phyloP scores from a whole-genome alignment of 176 grass and related monocot genomes.

The Phoenix dactylifera region DNA sequence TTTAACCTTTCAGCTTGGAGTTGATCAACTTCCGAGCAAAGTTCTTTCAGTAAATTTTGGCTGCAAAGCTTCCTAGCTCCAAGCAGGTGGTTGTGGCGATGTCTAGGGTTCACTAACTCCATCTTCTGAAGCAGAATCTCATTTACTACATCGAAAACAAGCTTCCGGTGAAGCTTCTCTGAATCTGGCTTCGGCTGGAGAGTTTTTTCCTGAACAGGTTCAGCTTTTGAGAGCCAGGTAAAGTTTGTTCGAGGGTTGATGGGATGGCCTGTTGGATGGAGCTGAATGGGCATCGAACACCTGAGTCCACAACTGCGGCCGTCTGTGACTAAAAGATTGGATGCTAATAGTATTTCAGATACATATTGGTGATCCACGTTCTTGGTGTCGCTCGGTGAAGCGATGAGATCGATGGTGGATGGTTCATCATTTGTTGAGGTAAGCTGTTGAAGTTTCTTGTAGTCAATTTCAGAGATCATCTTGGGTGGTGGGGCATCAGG shows the following conservation, averaged over 20 bases:
- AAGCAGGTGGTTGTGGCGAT: constrained; percentile 19
- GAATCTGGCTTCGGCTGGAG: neutral
- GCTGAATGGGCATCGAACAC: constrained; percentile 16
- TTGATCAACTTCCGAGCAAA: constrained; percentile 60
- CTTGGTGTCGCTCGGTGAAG: constrained; percentile 7
- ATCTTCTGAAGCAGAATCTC: constrained; percentile 67
- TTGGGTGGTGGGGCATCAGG: constrained; percentile 57
- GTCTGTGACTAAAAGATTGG: constrained; percentile 59
- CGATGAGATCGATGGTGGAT: constrained; percentile 17
- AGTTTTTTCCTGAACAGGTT: neutral
- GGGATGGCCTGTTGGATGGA: constrained; percentile 24
- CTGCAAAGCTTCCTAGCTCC: constrained; percentile 36
- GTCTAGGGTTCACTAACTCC: constrained; percentile 10
- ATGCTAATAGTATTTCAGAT: constrained; percentile 70
- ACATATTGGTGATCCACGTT: constrained; percentile 74
- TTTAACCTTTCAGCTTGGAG: constrained; percentile 23
- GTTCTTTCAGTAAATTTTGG: constrained; percentile 50
- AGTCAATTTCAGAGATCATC: constrained; percentile 16
- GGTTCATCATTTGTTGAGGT: constrained; percentile 50
- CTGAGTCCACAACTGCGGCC: constrained; percentile 12
- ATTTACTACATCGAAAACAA: constrained; percentile 69
- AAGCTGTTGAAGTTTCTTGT: constrained; percentile 65
- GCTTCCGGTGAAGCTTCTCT: constrained; percentile 52
- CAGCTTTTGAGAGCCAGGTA: neutral
- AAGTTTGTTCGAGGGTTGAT: constrained; percentile 78